Evolutionary conservation across 768 basidiomycete genomes (phyloP).

Genomic region (Trametes cingulata): DNA sequence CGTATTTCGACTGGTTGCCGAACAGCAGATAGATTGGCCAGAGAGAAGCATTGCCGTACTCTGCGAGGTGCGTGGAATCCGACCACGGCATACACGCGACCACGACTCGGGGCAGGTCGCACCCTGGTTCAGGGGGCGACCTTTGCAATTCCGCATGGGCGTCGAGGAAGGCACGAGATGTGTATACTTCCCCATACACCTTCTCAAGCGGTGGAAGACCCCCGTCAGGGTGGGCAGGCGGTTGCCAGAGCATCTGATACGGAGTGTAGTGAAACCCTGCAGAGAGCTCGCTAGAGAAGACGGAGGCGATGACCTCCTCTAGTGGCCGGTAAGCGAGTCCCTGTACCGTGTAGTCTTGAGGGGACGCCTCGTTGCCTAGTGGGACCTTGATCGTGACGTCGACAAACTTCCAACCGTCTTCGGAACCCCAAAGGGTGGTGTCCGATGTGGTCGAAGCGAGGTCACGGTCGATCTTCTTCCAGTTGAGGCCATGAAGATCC

Average conservation of each 20-base stretch:
- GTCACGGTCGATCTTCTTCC: neutral
- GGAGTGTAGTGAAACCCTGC: neutral
- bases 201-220: neutral
- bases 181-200: neutral
- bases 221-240: neutral
- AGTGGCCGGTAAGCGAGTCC: neutral
- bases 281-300: neutral
- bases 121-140: neutral
- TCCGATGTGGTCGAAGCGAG: neutral
- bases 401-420: neutral
- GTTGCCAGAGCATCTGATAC: neutral
- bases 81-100: conserved; percentile 26
- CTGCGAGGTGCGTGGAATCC: conserved; percentile 29
- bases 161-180: neutral
- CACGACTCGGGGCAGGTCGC: too few relatives aligned
- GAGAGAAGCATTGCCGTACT: conserved; percentile 27
- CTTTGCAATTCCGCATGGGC: neutral
- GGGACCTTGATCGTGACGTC: neutral
- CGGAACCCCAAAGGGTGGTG: neutral
- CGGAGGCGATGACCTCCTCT: neutral
- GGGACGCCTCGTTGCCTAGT: neutral
- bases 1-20: conserved; percentile 45
- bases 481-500: neutral
- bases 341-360: neutral
- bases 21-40: conserved; percentile 46